Evolutionary conservation across 1,284 basidiomycete species (phyloP), one percentile per base, ranked within the genome.

Genomic region (Schizopora paradoxa): DNA sequence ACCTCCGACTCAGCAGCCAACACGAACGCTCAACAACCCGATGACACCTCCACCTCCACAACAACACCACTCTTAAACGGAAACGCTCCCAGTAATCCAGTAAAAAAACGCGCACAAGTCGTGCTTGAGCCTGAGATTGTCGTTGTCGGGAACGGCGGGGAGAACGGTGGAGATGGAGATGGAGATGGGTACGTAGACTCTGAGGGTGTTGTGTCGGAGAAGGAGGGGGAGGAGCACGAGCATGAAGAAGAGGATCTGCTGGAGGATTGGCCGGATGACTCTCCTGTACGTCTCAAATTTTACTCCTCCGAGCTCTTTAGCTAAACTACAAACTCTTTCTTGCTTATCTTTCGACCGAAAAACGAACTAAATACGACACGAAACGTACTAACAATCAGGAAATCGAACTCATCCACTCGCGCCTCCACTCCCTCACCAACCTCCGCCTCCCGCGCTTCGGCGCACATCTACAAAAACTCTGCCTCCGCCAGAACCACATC

Each of bases 401-500:
- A 56, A 73, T 99, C 35, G 91, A 97, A 54, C 77, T 99, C 28
- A 77, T 94, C 7, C 93, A 98, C 61, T 73, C 86, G 2, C 80
- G 89, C 16, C 73, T 99, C 39, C 71, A 71, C 36, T 74, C 77
- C 1, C 73, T 91, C 3, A 71, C 72, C 7, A 73, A 72, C 8
- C 70, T 94, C 6, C 74, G 76, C 5, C 70, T 94, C 2, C 67
- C 76, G 1, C 74, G 90, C 11, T 96, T 94, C 60, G 77, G 77
- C 3, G 62, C 60, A 1, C 70, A 82, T 53, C 69, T 94, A 40
- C 82, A 79, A 66, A 77, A 81, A 44, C 72, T 98, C 16, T 94
- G 88, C 64, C 73, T 99, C 19, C 78, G 95, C 21, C 94, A 98
- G 66, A 99, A 98, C 65, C 74, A 84, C 49, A 79, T 93, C 45